Base-by-base conservation (phyloP, 192 early-diverging fungal species). In the Dispira simplex region DNA sequence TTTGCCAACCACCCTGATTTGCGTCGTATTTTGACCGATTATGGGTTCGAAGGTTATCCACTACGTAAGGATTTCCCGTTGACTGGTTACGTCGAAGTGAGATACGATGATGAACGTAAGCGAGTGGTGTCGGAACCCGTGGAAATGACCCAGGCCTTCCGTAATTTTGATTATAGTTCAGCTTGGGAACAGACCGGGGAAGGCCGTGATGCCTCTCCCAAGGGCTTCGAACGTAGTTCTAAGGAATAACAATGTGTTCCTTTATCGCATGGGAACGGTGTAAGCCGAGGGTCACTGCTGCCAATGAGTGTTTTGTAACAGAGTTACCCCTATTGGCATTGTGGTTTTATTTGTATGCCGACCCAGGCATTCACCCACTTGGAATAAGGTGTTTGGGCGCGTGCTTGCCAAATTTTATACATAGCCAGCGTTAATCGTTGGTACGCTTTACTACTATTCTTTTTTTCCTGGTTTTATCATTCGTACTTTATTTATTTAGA, bases 31-130 rank as follows among this genome's bases (percentile, higher is more conserved):
- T 83, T 99, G 74, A 95, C 92, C 53, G 93, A 97, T 75, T 99
- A 99, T 69, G 96, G 96, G 26, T 99, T 97, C 63, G 94, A 99
- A 76, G 96, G 94, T 13, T 83, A 90, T 67, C 88, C 88, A 66
- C 62, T 98, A 69, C 79, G 96, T 65, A 99, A 99, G 81, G 96
- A 99, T 67, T 99, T 99, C 79, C 96, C 96, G 53, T 79, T 99
- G 47, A 94, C 91, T 44, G 94, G 96, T n/a, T 99, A 97, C 70
- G 93, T 97, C 11, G 96, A 97, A 77, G 92, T 97, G 44, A 78
- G 96, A 59, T 99, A 97, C 71, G 96, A 99, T 71, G 96, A 99
- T 64, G 91, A 93, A 71, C 90, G 91, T 81, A 99, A 99, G 83
- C 79, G 96, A 47, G 93, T 99, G 16, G 86, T 99, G 47, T 83